Evolutionary conservation across 2,329 filamentous ascomycete genomes (phyloP), one percentile per base, ranked within the genome.

Genomic region (Albifimbria verrucaria): DNA sequence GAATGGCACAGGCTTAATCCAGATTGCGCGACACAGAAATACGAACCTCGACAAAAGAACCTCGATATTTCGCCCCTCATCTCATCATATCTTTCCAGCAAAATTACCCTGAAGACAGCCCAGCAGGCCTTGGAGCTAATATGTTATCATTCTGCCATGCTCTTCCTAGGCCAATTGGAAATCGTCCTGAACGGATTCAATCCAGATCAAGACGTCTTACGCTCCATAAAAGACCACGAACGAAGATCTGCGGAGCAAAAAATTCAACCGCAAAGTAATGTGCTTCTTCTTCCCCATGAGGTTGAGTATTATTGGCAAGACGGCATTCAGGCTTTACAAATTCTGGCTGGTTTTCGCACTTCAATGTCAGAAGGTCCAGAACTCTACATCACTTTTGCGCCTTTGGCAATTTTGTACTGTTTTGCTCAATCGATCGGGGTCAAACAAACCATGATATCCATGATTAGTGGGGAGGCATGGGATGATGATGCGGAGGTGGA

Each of bases 381-480:
- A 24, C 9, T 46, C 7, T 46, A 46, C 22, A 5, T 46, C 21
- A 46, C 43, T 9, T 21, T 24, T 46, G 43, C 18, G 5, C 43
- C 43, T 9, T 6, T 46, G 10, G 43, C 43, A 46, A 46, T 46
- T 22, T 24, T 46, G 12, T 46, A 46, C 24, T 46, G 43, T 21
- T 46, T 46, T 24, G 6, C 43, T 10, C 10, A 22, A 24, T 6
- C 9, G 10, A 12, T 46, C 24, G 43, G 43, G 5, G 24, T 46
- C 22, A 10, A 21, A 24, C 18, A 46, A 22, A 9, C 21, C 22
- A 46, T 46, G 43, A 22, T 46, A 10, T 22, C n/a, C 21, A 46
- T 46, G 43, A 46, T 46, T 21, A 46, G 43, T 21, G 43, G 43
- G n/a, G 43, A 46, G 21, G 18, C n/a, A 10, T 46, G 43, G 43